Percentiles rank a stretch among this genome's conserved stretches.
phyloP scores from a whole-genome alignment of 768 basidiomycete species.

The Trametes gibbosa region DNA sequence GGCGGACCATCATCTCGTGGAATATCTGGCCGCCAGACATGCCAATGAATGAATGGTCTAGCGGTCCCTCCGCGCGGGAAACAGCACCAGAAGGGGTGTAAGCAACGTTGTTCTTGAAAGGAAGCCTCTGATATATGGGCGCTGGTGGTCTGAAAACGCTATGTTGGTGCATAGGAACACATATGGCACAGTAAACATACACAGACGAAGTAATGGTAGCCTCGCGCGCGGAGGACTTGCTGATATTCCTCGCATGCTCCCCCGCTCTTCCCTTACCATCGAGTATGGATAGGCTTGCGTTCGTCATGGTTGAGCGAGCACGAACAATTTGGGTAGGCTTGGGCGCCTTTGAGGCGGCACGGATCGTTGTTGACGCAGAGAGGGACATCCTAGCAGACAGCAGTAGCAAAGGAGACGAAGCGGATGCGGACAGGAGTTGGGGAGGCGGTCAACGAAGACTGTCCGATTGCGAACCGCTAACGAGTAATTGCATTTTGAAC shows the following conservation, averaged over 20 bases:
- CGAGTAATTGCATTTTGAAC: too few relatives aligned
- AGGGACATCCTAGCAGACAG: slow-evolving; percentile 19
- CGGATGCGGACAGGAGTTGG: too few relatives aligned
- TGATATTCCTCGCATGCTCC: slow-evolving; percentile 75
- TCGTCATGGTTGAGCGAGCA: slow-evolving; percentile 48
- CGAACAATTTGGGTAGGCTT: slow-evolving; percentile 40
- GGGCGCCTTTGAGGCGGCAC: slow-evolving; percentile 39
- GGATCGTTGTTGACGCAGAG: slow-evolving; percentile 37
- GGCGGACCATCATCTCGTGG: slow-evolving; percentile 99
- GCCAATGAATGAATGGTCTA: slow-evolving; percentile 88
- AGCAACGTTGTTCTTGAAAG: slow-evolving; percentile 38
- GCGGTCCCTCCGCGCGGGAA: slow-evolving; percentile 42
- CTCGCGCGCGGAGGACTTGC: slow-evolving; percentile 57
- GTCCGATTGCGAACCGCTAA: too few relatives aligned
- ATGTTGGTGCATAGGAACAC: slow-evolving; percentile 7
- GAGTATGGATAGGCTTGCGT: slow-evolving; percentile 46
- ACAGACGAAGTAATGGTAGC: slow-evolving; percentile 60
- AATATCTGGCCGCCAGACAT: slow-evolving; percentile 97
- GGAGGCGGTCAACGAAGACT: too few relatives aligned
- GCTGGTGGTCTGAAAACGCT: slow-evolving; percentile 49
- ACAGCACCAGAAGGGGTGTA: slow-evolving; percentile 35
- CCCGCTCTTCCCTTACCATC: slow-evolving; percentile 81
- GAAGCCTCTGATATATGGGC: slow-evolving; percentile 52
- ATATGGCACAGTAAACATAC: slow-evolving; percentile 39
- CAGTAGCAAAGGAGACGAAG: too few relatives aligned